Evolutionary conservation across 1,284 basidiomycete species (phyloP).

Genomic region (Sanghuangporus weigelae): DNA sequence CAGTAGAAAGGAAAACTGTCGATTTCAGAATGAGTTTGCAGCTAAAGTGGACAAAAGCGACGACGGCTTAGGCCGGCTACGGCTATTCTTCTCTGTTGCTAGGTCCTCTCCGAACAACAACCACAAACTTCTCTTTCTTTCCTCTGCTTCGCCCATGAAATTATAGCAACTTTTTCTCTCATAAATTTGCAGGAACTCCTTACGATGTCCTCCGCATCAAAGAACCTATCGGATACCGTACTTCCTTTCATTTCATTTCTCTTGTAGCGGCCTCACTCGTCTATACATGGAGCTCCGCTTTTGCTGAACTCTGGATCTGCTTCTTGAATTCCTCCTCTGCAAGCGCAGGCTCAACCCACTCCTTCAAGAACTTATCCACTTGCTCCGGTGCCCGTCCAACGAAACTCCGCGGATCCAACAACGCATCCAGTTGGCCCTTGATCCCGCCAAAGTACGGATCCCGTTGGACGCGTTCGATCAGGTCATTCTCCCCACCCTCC

Average conservation of each 20-base stretch:
- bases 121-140: not conserved
- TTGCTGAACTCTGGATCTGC: constrained; percentile 39
- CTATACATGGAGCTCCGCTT: constrained; percentile 23
- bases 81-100: constrained; percentile 3
- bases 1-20: not conserved
- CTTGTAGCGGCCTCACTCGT: not conserved
- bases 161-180: not conserved
- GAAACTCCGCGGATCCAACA: constrained; percentile 83
- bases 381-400: constrained; percentile 90
- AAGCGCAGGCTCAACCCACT: constrained; percentile 90
- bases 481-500: constrained; percentile 92
- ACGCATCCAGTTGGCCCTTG: constrained; percentile 55
- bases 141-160: not conserved
- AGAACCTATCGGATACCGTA: not conserved
- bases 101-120: not conserved
- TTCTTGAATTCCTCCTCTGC: constrained; percentile 57
- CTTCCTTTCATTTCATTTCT: not conserved
- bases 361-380: constrained; percentile 82
- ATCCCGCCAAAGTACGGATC: constrained; percentile 63
- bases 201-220: not conserved
- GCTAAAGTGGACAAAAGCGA: not conserved
- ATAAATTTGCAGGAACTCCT: not conserved
- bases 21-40: too few species aligned
- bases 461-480: constrained; percentile 80
- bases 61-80: not conserved